Evolutionary conservation across 805 yeast species (phyloP).

Genomic region (Candida nemodendra): DNA sequence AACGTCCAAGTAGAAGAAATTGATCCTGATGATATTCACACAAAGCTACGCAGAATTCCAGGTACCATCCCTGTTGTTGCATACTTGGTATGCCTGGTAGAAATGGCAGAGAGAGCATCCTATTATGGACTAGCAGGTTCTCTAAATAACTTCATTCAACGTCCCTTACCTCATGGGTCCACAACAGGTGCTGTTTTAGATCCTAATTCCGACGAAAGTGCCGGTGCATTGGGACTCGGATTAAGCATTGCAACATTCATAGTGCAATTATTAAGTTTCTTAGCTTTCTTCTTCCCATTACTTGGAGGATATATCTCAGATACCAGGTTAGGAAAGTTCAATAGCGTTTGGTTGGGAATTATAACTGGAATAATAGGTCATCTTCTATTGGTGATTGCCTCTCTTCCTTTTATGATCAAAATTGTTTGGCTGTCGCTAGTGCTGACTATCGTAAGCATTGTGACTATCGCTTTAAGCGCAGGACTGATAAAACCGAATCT

Average conservation of each 20-base stretch:
- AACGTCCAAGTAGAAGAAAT: slow-evolving; percentile 7
- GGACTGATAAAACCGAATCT: slow-evolving; percentile 55
- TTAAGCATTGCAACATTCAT: slow-evolving; percentile 45
- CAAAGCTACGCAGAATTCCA: slow-evolving; percentile 19
- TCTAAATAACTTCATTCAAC: slow-evolving; percentile 49
- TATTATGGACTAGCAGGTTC: slow-evolving; percentile 50
- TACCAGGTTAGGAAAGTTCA: slow-evolving; percentile 44
- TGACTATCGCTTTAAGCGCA: slow-evolving; percentile 43
- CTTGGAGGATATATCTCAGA: slow-evolving; percentile 54
- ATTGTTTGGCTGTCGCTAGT: slow-evolving; percentile 26
- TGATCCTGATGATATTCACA: background rate
- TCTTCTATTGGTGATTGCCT: slow-evolving; percentile 45
- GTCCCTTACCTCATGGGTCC: slow-evolving; percentile 48
- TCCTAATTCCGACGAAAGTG: slow-evolving; percentile 38
- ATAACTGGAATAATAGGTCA: slow-evolving; percentile 46
- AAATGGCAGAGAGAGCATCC: slow-evolving; percentile 55
- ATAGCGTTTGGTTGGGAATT: slow-evolving; percentile 47
- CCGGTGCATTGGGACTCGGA: slow-evolving; percentile 52
- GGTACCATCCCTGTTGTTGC: slow-evolving; percentile 27
- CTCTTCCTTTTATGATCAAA: slow-evolving; percentile 40
- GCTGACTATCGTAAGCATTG: slow-evolving; percentile 38
- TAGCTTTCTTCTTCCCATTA: slow-evolving; percentile 48
- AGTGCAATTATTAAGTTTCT: slow-evolving; percentile 43
- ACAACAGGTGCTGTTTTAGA: slow-evolving; percentile 35
- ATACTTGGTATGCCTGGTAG: slow-evolving; percentile 36